Evolutionary conservation across 2,329 filamentous ascomycete species (phyloP), one percentile per base, ranked within the genome.

Genomic region (Colletotrichum ledebouriae): DNA sequence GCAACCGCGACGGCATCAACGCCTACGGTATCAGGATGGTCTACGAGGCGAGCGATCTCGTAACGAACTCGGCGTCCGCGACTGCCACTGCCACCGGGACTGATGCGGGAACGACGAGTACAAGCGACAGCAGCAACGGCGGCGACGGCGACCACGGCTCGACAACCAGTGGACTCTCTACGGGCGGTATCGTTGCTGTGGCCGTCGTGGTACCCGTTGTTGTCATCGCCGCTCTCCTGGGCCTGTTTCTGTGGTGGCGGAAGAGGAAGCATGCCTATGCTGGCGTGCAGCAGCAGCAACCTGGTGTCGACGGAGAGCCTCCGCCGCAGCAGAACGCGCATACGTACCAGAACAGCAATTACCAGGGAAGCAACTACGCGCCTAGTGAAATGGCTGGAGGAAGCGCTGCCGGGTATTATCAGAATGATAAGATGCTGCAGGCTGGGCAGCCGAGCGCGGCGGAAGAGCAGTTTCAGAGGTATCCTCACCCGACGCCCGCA

Each of bases 1-100:
- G 10, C 34, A 53, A 50, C 22, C 66, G 71, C 0, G 70, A 63
- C 7, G 72, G 73, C 1, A 59, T 75, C 11, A 72, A 74, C 33
- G 74, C 73, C 2, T 74, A 64, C 17, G 74, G 74, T 11, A 67
- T 76, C 9, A 67, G 74, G 29, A 76, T 75, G 74, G 72, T 76
- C 20, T 71, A 74, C 44, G 71, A 75, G 50, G 59, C 68, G 13
- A 73, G 65, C 9, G 74, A 76, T 25, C 12, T 73, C 12, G 20
- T 60, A 3, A 12, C 63, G 2, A 47, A 63, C 33, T 34, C 47
- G 2, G 61, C 63, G 2, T 55, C 42, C 20, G 61, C 39, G 22
- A 37, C 22, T 4, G 29, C 39, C 3, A 57, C 64, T 3, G 59
- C 34, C n/a, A 49, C 42, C 4, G 59, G 15, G n/a, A 29, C 44